A percentile compares a stretch with the other conserved stretches of the same genome.
Conservation (phyloP, 805 yeast genomes). For the Brettanomyces custersianus region DNA sequence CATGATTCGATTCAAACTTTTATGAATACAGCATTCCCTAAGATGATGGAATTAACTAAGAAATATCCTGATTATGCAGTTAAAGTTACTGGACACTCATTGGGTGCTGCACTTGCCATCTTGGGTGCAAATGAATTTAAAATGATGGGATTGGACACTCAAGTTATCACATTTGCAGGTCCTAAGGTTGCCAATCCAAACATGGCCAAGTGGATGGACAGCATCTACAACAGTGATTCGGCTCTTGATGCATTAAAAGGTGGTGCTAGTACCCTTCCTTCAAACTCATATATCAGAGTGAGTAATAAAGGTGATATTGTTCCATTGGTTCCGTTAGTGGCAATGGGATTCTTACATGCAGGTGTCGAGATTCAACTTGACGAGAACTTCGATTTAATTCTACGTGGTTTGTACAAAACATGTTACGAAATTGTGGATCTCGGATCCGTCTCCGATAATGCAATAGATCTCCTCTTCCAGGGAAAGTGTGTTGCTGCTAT, state of each 20-base stretch:
- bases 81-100: slow-evolving; percentile 62
- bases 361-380: slow-evolving; percentile 1
- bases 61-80: slow-evolving; percentile 40
- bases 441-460: not conserved
- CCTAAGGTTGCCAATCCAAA: slow-evolving; percentile 54
- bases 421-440: not conserved
- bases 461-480: not conserved
- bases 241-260: not conserved
- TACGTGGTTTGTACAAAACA: not conserved
- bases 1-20: slow-evolving; percentile 35
- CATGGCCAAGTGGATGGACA: slow-evolving; percentile 45
- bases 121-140: slow-evolving; percentile 56
- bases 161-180: slow-evolving; percentile 51
- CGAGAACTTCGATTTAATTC: not conserved
- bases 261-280: not conserved
- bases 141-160: slow-evolving; percentile 43
- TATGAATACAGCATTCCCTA: slow-evolving; percentile 28
- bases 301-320: slow-evolving; percentile 2
- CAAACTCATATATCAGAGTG: slow-evolving; percentile 3
- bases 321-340: slow-evolving; percentile 1
- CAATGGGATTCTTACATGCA: slow-evolving; percentile 1
- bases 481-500: not conserved
- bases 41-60: slow-evolving; percentile 25
- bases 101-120: slow-evolving; percentile 56
- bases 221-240: slow-evolving; percentile 31